Conservation (phyloP, 768 basidiomycete genomes). For the Hypholoma sublateritium region DNA sequence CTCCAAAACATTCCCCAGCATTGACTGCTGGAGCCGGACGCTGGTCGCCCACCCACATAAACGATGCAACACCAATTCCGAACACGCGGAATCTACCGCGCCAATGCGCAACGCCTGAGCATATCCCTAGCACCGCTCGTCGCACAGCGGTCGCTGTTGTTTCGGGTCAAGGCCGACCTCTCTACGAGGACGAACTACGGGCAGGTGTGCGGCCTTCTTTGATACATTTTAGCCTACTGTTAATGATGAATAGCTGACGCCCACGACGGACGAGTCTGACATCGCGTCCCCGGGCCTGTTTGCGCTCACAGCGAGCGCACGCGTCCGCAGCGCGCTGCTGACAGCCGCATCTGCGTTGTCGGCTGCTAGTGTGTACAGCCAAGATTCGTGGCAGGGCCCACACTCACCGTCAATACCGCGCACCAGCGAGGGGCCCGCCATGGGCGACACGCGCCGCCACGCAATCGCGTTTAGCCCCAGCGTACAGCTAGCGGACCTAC, state of each 20-base stretch:
- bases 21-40: constrained; percentile 7
- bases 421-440: too few relatives aligned
- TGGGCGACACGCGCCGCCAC: constrained; percentile 16
- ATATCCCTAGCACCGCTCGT: constrained; percentile 25
- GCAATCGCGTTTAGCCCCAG: constrained; percentile 24
- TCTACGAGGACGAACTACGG: constrained; percentile 17
- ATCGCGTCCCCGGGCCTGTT: constrained; percentile 13
- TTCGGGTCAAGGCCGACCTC: constrained; percentile 26
- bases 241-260: constrained; percentile 14
- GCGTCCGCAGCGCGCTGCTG: constrained; percentile 11
- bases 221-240: not conserved
- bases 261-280: constrained; percentile 10
- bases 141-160: constrained; percentile 25
- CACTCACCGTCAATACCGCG: not conserved
- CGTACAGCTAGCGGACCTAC: constrained; percentile 17
- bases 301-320: constrained; percentile 9
- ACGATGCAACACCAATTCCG: constrained; percentile 19
- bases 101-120: constrained; percentile 26
- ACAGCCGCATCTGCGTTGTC: constrained; percentile 5
- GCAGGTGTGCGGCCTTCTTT: constrained; percentile 12
- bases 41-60: constrained; percentile 2
- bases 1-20: not conserved
- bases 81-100: constrained; percentile 23
- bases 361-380: constrained; percentile 24
- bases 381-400: constrained; percentile 24